Evolutionary conservation across 129 eudicot species (phyloP).

Genomic region (Artemisia argyi): DNA sequence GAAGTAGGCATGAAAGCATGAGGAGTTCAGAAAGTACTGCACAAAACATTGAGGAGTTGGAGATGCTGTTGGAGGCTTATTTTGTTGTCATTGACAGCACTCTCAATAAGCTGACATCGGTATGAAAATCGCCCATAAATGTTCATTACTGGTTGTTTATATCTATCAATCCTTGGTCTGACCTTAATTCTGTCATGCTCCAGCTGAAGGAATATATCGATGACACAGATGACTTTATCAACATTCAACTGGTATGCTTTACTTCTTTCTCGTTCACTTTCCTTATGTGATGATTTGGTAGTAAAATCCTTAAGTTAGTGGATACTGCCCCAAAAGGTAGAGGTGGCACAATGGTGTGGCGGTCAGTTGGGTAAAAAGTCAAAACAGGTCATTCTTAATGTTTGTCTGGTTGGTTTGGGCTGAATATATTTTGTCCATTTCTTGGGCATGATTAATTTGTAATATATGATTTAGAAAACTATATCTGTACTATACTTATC

Average conservation of each 20-base stretch:
- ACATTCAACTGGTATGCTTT: slow-evolving; percentile 83
- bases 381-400: background rate
- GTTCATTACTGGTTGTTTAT: background rate
- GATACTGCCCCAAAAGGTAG: background rate
- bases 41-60: slow-evolving; percentile 77
- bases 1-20: slow-evolving; percentile 83
- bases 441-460: too few species aligned
- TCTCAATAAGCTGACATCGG: slow-evolving; percentile 90
- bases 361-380: background rate
- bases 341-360: background rate
- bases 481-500: background rate
- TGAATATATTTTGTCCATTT: too few species aligned
- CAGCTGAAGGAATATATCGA: slow-evolving; percentile 98
- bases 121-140: slow-evolving; percentile 23
- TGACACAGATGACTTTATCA: slow-evolving; percentile 95
- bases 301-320: background rate
- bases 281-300: background rate
- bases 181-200: slow-evolving; percentile 23
- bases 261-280: background rate
- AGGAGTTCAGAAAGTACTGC: slow-evolving; percentile 70
- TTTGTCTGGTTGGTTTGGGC: too few species aligned
- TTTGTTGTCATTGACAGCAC: slow-evolving; percentile 94
- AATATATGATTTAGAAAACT: too few species aligned
- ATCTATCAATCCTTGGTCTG: background rate
- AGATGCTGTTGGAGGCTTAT: slow-evolving; percentile 96